Conservation (phyloP, 1,284 basidiomycete species). For the Exsudoporus floridanus region DNA sequence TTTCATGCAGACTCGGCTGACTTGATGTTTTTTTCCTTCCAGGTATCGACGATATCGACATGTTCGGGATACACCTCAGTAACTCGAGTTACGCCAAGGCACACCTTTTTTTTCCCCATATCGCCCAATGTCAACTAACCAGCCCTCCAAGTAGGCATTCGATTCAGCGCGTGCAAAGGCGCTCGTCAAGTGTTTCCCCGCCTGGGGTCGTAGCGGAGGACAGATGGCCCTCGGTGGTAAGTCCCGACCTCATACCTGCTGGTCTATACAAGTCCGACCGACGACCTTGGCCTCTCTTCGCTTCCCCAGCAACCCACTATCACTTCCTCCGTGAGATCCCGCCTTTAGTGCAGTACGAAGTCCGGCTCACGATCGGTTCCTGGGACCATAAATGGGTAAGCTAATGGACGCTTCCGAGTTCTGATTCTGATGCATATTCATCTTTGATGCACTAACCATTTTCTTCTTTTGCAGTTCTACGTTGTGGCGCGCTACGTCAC, state of each 20-base stretch:
- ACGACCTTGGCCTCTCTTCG: background rate
- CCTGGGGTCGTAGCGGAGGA: constrained; percentile 62
- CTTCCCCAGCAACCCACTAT: constrained; percentile 62
- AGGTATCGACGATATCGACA: constrained; percentile 69
- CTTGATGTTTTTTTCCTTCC: background rate
- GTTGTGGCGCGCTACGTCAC: constrained; percentile 36
- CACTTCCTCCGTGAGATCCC: constrained; percentile 80
- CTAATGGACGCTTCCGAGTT: background rate
- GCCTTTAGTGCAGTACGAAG: constrained; percentile 66
- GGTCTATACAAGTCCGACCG: background rate
- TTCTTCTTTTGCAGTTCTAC: constrained; percentile 26
- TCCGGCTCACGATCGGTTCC: constrained; percentile 61
- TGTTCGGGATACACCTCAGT: constrained; percentile 65
- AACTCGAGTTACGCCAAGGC: constrained; percentile 79
- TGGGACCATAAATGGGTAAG: constrained; percentile 88
- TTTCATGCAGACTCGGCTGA: background rate
- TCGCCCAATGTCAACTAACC: background rate
- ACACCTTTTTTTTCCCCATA: constrained; percentile 4
- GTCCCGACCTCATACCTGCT: background rate
- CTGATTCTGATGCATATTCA: background rate
- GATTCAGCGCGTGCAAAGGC: constrained; percentile 46
- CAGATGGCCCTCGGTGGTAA: constrained; percentile 71
- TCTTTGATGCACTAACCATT: background rate
- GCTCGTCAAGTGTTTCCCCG: constrained; percentile 55
- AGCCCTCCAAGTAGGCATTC: constrained; percentile 33